These are phyloP conservation scores for Puccinia novopanici DNA, from an alignment of 1,284 basidiomycete genomes.

Conservation along the genomic window DNA sequence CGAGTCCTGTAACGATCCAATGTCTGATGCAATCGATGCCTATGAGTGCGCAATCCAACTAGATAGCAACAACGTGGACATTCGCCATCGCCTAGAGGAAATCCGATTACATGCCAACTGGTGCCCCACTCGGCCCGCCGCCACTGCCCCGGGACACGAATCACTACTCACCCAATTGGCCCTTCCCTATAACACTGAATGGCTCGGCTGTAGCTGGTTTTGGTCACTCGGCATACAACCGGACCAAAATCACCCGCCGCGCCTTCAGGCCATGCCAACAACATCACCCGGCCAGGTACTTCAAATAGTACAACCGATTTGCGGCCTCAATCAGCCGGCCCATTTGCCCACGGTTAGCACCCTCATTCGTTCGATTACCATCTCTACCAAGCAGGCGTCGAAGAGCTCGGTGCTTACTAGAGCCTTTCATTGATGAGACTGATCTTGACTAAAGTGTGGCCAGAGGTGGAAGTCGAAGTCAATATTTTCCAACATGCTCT, in stretches of 20 bases:
- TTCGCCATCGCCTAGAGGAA: slow-evolving; percentile 70
- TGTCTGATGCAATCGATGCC: slow-evolving; percentile 96
- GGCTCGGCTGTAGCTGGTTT: slow-evolving; percentile 28
- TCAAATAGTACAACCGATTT: slow-evolving; percentile 31
- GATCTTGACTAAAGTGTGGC: slow-evolving; percentile 82
- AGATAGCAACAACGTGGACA: slow-evolving; percentile 76
- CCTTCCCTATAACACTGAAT: slow-evolving; percentile 35
- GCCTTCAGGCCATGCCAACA: neutral
- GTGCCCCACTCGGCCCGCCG: slow-evolving; percentile 53
- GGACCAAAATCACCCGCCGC: neutral
- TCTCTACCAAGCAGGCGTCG: slow-evolving; percentile 70
- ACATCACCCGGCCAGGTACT: slow-evolving; percentile 34
- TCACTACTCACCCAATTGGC: slow-evolving; percentile 46
- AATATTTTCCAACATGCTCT: slow-evolving; percentile 81
- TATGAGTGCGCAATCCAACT: slow-evolving; percentile 89
- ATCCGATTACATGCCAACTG: slow-evolving; percentile 54
- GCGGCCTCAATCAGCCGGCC: slow-evolving; percentile 39
- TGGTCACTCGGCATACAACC: slow-evolving; percentile 2
- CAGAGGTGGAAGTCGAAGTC: slow-evolving; percentile 89
- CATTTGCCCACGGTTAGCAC: slow-evolving; percentile 69
- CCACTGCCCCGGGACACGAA: slow-evolving; percentile 56
- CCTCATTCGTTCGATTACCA: slow-evolving; percentile 80
- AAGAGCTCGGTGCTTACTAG: slow-evolving; percentile 71
- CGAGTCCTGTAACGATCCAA: slow-evolving; percentile 98
- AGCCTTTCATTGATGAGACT: slow-evolving; percentile 78